These are phyloP conservation scores for Colletotrichum incanum DNA, from an alignment of 2,329 filamentous ascomycete species.

Conservation along the genomic window DNA sequence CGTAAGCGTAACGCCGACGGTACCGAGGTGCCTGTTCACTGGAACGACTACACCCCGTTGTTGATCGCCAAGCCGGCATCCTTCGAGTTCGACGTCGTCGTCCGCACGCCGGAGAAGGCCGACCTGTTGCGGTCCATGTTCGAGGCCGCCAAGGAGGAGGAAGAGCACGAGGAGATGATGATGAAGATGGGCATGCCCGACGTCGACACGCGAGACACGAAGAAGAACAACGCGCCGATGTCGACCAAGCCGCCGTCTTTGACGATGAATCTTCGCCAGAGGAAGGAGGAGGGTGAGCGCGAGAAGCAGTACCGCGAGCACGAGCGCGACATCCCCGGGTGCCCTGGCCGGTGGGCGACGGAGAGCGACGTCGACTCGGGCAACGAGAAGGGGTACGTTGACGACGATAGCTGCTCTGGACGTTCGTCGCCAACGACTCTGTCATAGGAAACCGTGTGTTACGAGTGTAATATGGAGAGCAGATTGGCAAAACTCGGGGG, in stretches of 20 bases:
- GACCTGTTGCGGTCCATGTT: slow-evolving; percentile 53
- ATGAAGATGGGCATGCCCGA: slow-evolving; percentile 44
- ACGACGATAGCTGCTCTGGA: slow-evolving; percentile 38
- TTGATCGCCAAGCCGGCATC: slow-evolving; percentile 60
- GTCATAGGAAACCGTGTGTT: not conserved
- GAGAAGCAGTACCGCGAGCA: slow-evolving; percentile 40
- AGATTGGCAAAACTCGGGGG: too few species aligned
- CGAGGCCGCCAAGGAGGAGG: slow-evolving; percentile 53
- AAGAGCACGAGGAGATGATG: slow-evolving; percentile 47
- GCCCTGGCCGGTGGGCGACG: slow-evolving; percentile 41
- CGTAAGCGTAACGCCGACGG: slow-evolving; percentile 49
- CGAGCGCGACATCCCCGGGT: slow-evolving; percentile 41
- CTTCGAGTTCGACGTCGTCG: slow-evolving; percentile 57
- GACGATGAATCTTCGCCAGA: slow-evolving; percentile 35
- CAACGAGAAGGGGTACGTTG: slow-evolving; percentile 43
- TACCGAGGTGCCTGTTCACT: slow-evolving; percentile 56
- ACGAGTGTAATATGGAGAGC: not conserved
- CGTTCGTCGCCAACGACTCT: slow-evolving; percentile 38
- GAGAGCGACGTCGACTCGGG: slow-evolving; percentile 40
- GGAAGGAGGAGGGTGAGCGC: slow-evolving; percentile 34
- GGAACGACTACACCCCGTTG: slow-evolving; percentile 61
- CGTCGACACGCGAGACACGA: slow-evolving; percentile 21
- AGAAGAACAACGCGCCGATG: slow-evolving; percentile 26
- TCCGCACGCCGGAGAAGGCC: slow-evolving; percentile 49
- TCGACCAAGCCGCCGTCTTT: slow-evolving; percentile 24